Conservation (phyloP, 345 rosid genomes). For the Populus ilicifolia region DNA sequence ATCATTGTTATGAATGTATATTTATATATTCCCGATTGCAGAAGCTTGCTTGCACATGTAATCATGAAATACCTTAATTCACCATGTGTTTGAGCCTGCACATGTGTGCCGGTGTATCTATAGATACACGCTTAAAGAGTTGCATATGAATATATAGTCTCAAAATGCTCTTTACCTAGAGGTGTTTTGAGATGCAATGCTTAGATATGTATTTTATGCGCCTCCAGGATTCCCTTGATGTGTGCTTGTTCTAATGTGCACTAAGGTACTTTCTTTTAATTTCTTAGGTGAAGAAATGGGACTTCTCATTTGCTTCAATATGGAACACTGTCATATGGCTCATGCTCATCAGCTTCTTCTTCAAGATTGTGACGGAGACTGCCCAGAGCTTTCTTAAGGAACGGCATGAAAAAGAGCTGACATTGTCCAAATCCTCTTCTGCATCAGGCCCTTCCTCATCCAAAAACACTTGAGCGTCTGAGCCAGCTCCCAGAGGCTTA, state of each 20-base stretch:
- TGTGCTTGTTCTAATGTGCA: neutral
- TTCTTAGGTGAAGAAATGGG: slow-evolving; percentile 71
- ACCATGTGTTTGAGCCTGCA: neutral
- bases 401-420: slow-evolving; percentile 67
- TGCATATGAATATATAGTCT: neutral
- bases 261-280: neutral
- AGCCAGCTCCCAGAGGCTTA: neutral
- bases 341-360: slow-evolving; percentile 77
- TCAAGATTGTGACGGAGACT: slow-evolving; percentile 73
- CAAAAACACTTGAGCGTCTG: neutral
- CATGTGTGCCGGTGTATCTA: neutral
- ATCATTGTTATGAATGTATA: neutral
- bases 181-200: neutral
- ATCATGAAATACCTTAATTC: neutral
- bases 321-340: slow-evolving; percentile 96
- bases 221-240: neutral
- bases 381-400: slow-evolving; percentile 70
- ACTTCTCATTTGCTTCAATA: slow-evolving; percentile 64
- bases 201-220: neutral
- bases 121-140: neutral
- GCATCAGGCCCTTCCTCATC: neutral
- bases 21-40: neutral
- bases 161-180: neutral
- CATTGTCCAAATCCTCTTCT: neutral
- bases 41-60: neutral